These are phyloP conservation scores for Proliferodiscus dingleyae DNA, from an alignment of 2,329 filamentous ascomycete species.

Conservation along the genomic window DNA sequence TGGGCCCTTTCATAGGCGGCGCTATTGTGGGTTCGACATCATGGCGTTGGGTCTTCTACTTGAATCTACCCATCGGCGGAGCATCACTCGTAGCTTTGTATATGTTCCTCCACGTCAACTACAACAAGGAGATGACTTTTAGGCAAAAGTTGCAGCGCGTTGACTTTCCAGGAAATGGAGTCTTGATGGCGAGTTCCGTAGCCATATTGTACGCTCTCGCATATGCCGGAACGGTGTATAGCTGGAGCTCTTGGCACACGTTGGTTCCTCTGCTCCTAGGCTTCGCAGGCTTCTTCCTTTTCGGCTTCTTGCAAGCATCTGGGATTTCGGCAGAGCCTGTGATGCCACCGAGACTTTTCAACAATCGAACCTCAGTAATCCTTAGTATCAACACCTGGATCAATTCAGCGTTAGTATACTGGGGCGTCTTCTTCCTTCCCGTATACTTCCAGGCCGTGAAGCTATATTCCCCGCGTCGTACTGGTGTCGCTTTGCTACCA, in stretches of 20 bases:
- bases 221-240: conserved; percentile 58
- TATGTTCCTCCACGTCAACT: conserved; percentile 9
- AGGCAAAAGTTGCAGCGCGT: conserved; percentile 39
- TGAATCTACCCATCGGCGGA: conserved; percentile 11
- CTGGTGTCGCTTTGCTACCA: conserved; percentile 28
- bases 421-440: not conserved
- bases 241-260: conserved; percentile 55
- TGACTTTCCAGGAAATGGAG: conserved; percentile 55
- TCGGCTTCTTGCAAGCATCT: conserved; percentile 12
- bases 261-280: conserved; percentile 55
- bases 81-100: not conserved
- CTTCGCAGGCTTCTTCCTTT: conserved; percentile 30
- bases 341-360: not conserved
- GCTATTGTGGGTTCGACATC: conserved; percentile 11
- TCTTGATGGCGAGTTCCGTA: conserved; percentile 56
- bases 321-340: not conserved
- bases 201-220: conserved; percentile 55
- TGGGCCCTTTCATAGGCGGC: conserved; percentile 18
- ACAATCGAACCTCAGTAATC: conserved; percentile 10
- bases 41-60: conserved; percentile 11
- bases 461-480: conserved; percentile 42
- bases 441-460: conserved; percentile 35
- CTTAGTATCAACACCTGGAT: conserved; percentile 21
- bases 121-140: not conserved
- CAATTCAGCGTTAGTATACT: conserved; percentile 31